Evolutionary conservation across 2,329 filamentous ascomycete species (phyloP).

Genomic region (Colletotrichum incanum): DNA sequence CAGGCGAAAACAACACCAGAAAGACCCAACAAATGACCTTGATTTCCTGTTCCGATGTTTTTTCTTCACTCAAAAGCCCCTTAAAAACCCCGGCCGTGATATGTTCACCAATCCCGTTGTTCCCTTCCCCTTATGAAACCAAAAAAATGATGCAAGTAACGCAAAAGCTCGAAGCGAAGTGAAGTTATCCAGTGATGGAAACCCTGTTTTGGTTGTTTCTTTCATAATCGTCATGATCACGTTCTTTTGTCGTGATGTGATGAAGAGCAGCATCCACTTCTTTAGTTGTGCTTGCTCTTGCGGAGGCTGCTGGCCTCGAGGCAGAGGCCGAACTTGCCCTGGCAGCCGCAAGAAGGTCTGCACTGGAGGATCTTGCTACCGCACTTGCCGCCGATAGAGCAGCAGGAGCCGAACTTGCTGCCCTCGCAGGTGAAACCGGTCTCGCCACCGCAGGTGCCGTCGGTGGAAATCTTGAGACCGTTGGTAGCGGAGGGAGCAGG

Average conservation of each 20-base stretch:
- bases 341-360: constrained; percentile 52
- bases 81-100: constrained; percentile 9
- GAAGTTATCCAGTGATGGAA: not conserved
- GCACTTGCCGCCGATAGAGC: constrained; percentile 59
- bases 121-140: not conserved
- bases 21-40: constrained; percentile 4
- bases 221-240: constrained; percentile 25
- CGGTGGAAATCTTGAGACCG: constrained; percentile 52
- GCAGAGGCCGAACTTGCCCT: constrained; percentile 55
- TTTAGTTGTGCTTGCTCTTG: constrained; percentile 13
- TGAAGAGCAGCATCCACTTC: constrained; percentile 1
- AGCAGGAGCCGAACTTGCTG: constrained; percentile 61
- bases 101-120: constrained; percentile 19
- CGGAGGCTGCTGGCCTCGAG: constrained; percentile 37
- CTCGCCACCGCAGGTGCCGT: constrained; percentile 59
- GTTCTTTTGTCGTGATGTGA: constrained; percentile 7
- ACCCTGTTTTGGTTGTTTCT: not conserved
- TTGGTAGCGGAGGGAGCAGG: constrained; percentile 20
- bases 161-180: constrained; percentile 16
- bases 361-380: constrained; percentile 55
- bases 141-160: constrained; percentile 11
- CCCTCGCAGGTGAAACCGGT: constrained; percentile 59
- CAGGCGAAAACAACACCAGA: constrained; percentile 28
- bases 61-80: constrained; percentile 2
- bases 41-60: constrained; percentile 18